phyloP scores from a whole-genome alignment of 371 early-diverging fungal genomes.

The Capniomyces stellatus region DNA sequence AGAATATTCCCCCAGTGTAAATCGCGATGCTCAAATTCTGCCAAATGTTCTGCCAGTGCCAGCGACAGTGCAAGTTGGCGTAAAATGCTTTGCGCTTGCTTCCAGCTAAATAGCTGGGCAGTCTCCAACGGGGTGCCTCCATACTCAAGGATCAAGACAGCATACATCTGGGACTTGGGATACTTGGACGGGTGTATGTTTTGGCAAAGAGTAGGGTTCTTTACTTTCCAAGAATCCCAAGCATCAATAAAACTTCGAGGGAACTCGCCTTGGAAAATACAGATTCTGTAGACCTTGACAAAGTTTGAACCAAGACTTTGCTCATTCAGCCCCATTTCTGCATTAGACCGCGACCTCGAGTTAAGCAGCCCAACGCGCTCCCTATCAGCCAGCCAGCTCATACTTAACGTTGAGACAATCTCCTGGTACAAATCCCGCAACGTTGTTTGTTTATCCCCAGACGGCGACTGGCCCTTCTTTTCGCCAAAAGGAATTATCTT shows the following conservation, averaged over 20 bases:
- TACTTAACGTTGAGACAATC: slow-evolving; percentile 19
- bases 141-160: slow-evolving; percentile 45
- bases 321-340: slow-evolving; percentile 16
- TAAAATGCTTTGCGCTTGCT: slow-evolving; percentile 35
- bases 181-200: slow-evolving; percentile 43
- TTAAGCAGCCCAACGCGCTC: slow-evolving; percentile 19
- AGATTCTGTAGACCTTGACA: slow-evolving; percentile 28
- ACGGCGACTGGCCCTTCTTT: slow-evolving; percentile 10
- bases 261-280: slow-evolving; percentile 34
- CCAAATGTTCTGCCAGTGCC: slow-evolving; percentile 37
- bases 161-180: slow-evolving; percentile 37
- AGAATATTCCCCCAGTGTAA: slow-evolving; percentile 83
- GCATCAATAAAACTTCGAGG: slow-evolving; percentile 34
- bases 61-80: slow-evolving; percentile 35
- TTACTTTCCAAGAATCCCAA: slow-evolving; percentile 46
- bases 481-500: slow-evolving; percentile 29
- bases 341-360: slow-evolving; percentile 11
- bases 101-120: slow-evolving; percentile 26
- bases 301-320: slow-evolving; percentile 24
- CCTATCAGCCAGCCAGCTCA: slow-evolving; percentile 24
- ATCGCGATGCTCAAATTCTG: slow-evolving; percentile 66
- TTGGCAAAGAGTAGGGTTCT: slow-evolving; percentile 32
- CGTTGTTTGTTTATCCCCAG: slow-evolving; percentile 23
- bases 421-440: slow-evolving; percentile 29
- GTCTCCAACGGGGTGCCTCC: slow-evolving; percentile 39